Evolutionary conservation across 2,329 filamentous ascomycete species (phyloP).

Genomic region (Cordyceps cicadae): DNA sequence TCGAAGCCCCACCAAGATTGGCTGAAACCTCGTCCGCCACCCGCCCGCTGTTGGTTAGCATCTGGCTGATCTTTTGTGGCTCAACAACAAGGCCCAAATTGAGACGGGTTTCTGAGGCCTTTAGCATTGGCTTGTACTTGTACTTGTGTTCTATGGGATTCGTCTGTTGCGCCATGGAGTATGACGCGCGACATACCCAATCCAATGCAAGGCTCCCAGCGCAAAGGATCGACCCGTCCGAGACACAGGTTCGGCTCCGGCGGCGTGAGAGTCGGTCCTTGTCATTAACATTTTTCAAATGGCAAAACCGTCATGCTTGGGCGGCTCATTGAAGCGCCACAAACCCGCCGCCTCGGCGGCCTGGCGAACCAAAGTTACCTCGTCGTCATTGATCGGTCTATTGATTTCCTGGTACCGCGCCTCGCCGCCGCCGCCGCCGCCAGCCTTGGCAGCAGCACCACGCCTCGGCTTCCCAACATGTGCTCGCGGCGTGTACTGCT

Average conservation of each 20-base stretch:
- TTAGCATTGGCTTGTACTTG: too few relatives aligned
- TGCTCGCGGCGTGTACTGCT: slow-evolving; percentile 74
- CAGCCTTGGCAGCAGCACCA: slow-evolving; percentile 14
- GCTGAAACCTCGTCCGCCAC: too few relatives aligned
- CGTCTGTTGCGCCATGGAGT: too few relatives aligned
- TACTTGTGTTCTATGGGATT: too few relatives aligned
- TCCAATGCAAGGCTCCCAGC: too few relatives aligned
- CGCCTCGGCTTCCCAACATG: slow-evolving; percentile 60
- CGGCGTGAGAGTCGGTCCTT: not conserved
- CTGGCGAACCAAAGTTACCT: slow-evolving; percentile 56
- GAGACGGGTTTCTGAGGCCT: too few relatives aligned
- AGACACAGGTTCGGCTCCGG: not conserved
- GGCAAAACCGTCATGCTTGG: slow-evolving; percentile 36
- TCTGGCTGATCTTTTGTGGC: too few relatives aligned
- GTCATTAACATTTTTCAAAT: slow-evolving; percentile 19
- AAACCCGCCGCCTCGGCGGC: slow-evolving; percentile 58
- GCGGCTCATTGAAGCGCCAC: slow-evolving; percentile 69
- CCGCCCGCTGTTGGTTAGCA: too few relatives aligned
- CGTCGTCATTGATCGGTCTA: slow-evolving; percentile 54
- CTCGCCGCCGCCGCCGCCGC: slow-evolving; percentile 19
- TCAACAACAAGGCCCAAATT: too few relatives aligned
- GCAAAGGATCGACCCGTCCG: too few relatives aligned
- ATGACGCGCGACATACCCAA: too few relatives aligned
- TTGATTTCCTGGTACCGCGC: slow-evolving; percentile 61
- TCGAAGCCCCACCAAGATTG: not conserved